phyloP scores from a whole-genome alignment of 345 rosid genomes.

The Excoecaria cochinchinensis region DNA sequence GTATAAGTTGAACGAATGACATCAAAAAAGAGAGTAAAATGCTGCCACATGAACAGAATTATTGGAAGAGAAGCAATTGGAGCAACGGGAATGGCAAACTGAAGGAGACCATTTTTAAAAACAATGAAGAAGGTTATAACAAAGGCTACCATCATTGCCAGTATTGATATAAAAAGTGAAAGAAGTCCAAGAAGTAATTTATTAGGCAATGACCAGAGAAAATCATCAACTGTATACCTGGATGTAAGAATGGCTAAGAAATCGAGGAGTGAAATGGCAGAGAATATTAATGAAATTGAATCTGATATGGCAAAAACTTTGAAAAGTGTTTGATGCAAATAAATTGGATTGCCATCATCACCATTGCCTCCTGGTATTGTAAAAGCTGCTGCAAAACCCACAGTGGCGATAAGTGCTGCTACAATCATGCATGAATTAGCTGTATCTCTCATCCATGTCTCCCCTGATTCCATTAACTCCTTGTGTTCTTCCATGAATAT shows the following conservation, averaged over 20 bases:
- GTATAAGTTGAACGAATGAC: neutral
- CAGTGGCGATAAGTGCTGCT: slow-evolving; percentile 9
- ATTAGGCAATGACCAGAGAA: neutral
- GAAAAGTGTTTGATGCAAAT: neutral
- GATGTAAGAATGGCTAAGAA: neutral
- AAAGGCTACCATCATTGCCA: neutral
- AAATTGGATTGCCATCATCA: slow-evolving; percentile 7
- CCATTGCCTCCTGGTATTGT: slow-evolving; percentile 15
- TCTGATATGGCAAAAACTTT: slow-evolving; percentile 16
- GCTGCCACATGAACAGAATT: neutral
- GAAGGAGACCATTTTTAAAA: neutral
- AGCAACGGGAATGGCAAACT: neutral
- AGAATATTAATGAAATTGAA: neutral
- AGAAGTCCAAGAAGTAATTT: neutral
- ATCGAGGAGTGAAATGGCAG: neutral
- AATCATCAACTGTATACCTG: neutral
- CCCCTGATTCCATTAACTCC: slow-evolving; percentile 2
- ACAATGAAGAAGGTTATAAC: neutral
- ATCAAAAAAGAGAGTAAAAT: neutral
- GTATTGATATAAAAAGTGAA: neutral
- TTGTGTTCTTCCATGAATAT: neutral
- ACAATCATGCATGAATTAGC: slow-evolving; percentile 17
- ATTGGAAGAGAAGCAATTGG: neutral
- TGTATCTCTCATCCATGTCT: slow-evolving; percentile 15
- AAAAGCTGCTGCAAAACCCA: slow-evolving; percentile 13